Evolutionary conservation across 1,139 yeast genomes (phyloP), one percentile per base, ranked within the genome.

Genomic region (Geotrichum klebahnii): DNA sequence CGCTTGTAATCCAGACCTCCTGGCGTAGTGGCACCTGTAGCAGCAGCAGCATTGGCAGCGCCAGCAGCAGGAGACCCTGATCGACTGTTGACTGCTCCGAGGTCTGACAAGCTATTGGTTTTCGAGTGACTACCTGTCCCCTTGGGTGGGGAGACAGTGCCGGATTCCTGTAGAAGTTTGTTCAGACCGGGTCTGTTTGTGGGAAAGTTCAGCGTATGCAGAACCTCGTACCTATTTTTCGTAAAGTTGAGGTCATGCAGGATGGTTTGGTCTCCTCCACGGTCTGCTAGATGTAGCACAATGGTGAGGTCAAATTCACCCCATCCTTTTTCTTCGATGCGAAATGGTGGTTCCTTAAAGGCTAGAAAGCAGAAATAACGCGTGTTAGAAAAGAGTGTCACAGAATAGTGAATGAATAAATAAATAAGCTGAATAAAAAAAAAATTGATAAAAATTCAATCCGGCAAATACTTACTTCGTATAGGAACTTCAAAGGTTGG

Each of bases 271-370:
- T 89, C 97, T 44, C 97, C 97, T 48, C 84, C 85, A 63, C 84
- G 85, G 54, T 95, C 97, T 31, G 85, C 77, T 53, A 86, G 74
- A 58, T 84, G 86, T 52, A 89, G 74, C 17, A 86, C 77, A 57
- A 92, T 82, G 44, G 87, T 88, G 64, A 92, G 78, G 65, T 90
- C 96, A 63, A 90, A 90, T 60, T 92, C 98, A 64, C 98, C 98
- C 98, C 98, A 92, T 44, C 98, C 98, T 72, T 88, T 84, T 68
- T 92, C 98, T 65, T 82, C 87, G 50, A 92, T 84, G 63, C 72
- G 78, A 71, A 90, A 92, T n/a, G 98, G 98, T 19, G 86, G 80
- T 62, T 82, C 82, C 63, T 86, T 88, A 62, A 88, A 68, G 5
- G 84, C 42, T 38, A 23, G 12, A 34, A 34, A 34, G 5, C 6